phyloP scores from a whole-genome alignment of 345 rosid species.

The Euphorbia tirucalli region DNA sequence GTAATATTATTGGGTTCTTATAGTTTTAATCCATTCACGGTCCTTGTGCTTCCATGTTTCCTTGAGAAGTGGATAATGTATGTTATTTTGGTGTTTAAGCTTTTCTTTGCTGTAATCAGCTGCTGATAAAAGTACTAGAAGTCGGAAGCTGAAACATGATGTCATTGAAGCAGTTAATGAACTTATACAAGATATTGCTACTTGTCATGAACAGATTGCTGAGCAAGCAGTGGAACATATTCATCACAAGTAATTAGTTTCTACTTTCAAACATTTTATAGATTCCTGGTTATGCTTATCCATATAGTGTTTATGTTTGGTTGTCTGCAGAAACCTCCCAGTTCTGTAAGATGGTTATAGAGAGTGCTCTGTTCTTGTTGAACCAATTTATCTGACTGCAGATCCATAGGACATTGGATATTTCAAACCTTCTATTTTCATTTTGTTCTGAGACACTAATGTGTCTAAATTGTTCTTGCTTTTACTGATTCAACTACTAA shows the following conservation, averaged over 20 bases:
- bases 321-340: not conserved
- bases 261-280: slow-evolving; percentile 5
- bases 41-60: not conserved
- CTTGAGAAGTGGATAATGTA: not conserved
- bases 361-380: not conserved
- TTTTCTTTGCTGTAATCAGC: slow-evolving; percentile 45
- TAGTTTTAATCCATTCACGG: not conserved
- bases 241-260: slow-evolving; percentile 77
- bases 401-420: not conserved
- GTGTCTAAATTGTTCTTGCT: not conserved
- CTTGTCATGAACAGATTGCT: slow-evolving; percentile 97
- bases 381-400: too few species aligned
- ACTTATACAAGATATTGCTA: slow-evolving; percentile 77
- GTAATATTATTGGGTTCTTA: not conserved
- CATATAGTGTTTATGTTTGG: not conserved
- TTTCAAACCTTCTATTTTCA: slow-evolving; percentile 1
- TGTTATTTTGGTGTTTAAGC: slow-evolving; percentile 18
- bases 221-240: slow-evolving; percentile 99
- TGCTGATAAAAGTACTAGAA: slow-evolving; percentile 87
- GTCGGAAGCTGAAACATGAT: slow-evolving; percentile 91
- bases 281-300: not conserved
- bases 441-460: slow-evolving; percentile 1
- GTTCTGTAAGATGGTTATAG: not conserved
- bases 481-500: slow-evolving; percentile 17
- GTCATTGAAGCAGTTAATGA: slow-evolving; percentile 96